phyloP scores from a whole-genome alignment of 495 filamentous ascomycete species.

The Aspergillus nanangensis region DNA sequence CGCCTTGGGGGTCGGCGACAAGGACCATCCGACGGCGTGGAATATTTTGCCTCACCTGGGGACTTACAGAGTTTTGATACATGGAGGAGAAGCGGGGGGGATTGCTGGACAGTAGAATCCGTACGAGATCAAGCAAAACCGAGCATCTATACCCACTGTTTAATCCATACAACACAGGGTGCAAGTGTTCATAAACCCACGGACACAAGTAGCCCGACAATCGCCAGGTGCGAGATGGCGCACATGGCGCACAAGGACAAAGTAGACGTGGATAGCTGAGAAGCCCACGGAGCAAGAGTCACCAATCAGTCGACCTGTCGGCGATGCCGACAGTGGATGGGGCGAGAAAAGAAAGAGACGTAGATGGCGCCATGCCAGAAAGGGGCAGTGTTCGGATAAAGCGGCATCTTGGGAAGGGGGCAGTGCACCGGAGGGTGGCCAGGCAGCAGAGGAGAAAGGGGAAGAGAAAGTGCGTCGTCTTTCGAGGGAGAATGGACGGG shows the following conservation, averaged over 20 bases:
- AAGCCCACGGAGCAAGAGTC: not conserved
- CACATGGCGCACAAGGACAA: not conserved
- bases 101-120: not conserved
- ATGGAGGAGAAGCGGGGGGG: not conserved
- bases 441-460: constrained; percentile 5
- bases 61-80: not conserved
- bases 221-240: not conserved
- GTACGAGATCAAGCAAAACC: constrained; percentile 2
- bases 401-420: constrained; percentile 7
- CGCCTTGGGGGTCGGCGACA: not conserved
- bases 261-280: constrained; percentile 1
- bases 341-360: not conserved
- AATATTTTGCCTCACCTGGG: not conserved
- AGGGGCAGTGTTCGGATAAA: constrained; percentile 7
- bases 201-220: not conserved
- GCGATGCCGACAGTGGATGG: constrained; percentile 7
- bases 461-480: constrained; percentile 11
- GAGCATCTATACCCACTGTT: not conserved
- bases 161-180: not conserved
- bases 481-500: constrained; percentile 7
- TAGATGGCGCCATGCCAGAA: constrained; percentile 6
- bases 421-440: constrained; percentile 3
- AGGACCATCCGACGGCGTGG: not conserved
- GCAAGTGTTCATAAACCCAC: not conserved
- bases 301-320: constrained; percentile 1